Conservation (phyloP, 495 filamentous ascomycete species). For the Diplogelasinospora grovesii region DNA sequence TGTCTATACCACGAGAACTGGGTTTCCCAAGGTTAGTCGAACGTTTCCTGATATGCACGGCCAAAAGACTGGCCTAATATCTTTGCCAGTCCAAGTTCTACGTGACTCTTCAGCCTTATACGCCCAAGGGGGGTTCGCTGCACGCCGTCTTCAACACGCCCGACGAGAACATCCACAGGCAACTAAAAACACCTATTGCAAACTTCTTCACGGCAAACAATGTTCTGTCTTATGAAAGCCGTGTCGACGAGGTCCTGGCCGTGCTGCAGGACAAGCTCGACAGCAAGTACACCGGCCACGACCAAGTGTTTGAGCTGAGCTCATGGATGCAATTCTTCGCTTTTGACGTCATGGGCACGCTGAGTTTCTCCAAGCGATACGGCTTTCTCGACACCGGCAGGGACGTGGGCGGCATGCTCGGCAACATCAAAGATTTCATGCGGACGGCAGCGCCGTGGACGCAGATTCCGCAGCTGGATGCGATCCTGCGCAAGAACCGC, state of each 20-base stretch:
- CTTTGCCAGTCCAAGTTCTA: constrained; percentile 30
- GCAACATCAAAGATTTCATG: constrained; percentile 31
- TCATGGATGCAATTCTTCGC: constrained; percentile 54
- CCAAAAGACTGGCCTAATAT: constrained; percentile 8
- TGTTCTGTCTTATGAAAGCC: constrained; percentile 48
- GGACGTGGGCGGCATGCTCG: constrained; percentile 45
- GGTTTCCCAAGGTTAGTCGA: too few species aligned
- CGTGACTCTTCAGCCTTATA: constrained; percentile 16
- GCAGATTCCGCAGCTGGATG: constrained; percentile 40
- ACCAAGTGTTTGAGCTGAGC: constrained; percentile 36
- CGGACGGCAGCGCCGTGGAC: constrained; percentile 42
- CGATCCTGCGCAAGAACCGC: constrained; percentile 27
- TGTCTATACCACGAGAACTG: constrained; percentile 23
- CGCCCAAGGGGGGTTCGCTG: constrained; percentile 13
- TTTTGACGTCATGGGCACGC: constrained; percentile 53
- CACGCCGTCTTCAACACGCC: constrained; percentile 20
- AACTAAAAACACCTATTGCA: constrained; percentile 32
- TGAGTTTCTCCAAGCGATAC: constrained; percentile 50
- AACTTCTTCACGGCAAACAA: constrained; percentile 46
- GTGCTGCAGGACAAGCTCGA: constrained; percentile 39
- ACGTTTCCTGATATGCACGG: too few species aligned
- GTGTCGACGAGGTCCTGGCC: constrained; percentile 46
- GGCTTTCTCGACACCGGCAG: constrained; percentile 46
- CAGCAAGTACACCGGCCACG: constrained; percentile 30
- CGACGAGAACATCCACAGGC: constrained; percentile 22